Base-by-base conservation (phyloP, 768 basidiomycete genomes). In the Leucocoprinus sp. region DNA sequence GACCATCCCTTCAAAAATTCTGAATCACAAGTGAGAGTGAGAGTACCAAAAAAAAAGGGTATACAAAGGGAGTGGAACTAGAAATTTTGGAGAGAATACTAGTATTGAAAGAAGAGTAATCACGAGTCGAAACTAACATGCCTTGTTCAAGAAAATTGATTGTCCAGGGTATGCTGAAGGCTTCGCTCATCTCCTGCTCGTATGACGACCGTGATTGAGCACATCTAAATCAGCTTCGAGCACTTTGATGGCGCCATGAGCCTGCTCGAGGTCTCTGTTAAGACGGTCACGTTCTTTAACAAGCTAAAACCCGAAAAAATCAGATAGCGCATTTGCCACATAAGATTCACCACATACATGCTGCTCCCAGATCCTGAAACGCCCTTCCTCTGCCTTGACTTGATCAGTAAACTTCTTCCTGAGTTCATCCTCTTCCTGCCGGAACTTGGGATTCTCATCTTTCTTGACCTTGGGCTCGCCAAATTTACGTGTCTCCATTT, bases 401-500 rank as follows among this genome's bases (percentile, higher is more conserved):
- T 99, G 96, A 67, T 99, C 96, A 23, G 96, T 99, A 69, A 99
- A 99, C 51, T 93, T 81, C 75, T 93, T 97, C 60, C 95, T 76
- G 51, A 98, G 79, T 49, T 82, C 75, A 66, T 99, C 96, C 64
- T 99, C 95, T 69, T 99, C 96, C 64, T 98, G 96, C 73, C 93
- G 93, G 82, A 95, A 99, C 68, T 98, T 98, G 56, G 96, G 95
- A 66, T 98, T 99, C 69, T 99, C 93, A 54, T 90, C 75, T 71
- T 97, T 97, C 79, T 91, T 93, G 58, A 93, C 90, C 71, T 97
- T 97, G 55, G 93, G 83, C 64, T 98, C 96, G 54, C 93, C 96
- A 54, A 93, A 95, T 68, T 98, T 98, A 67, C 96, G 85, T 6
- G 96, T 97, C 75, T 99, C 96, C 96, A 99, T 98, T 70, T 98